Conservation (phyloP, 129 eudicot species). For the Flaveria trinervia region DNA sequence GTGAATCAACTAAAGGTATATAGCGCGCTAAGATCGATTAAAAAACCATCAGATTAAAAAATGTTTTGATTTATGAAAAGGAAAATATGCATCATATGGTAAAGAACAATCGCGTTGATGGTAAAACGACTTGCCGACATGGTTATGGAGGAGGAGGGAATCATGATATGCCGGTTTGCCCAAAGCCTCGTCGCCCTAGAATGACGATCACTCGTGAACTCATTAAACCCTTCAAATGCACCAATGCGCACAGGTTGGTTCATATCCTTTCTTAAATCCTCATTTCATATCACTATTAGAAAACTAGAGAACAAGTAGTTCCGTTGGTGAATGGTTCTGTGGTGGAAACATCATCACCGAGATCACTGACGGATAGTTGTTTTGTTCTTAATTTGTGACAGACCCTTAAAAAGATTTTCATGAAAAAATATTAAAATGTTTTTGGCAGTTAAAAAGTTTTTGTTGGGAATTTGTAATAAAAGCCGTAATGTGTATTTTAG, state of each 20-base stretch:
- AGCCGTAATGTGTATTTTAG: no score
- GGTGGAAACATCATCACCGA: no score
- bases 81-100: constrained; percentile 41
- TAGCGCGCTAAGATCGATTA: background rate
- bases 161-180: constrained; percentile 41
- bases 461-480: no score
- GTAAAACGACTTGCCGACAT: constrained; percentile 25
- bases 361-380: no score
- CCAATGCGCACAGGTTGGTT: constrained; percentile 39
- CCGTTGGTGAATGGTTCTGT: no score
- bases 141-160: constrained; percentile 27
- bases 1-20: constrained; percentile 5
- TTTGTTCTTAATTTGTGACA: no score
- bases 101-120: constrained; percentile 43
- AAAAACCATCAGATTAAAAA: constrained; percentile 4
- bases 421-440: no score
- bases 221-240: constrained; percentile 41
- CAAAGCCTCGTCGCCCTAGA: constrained; percentile 52
- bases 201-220: constrained; percentile 40
- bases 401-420: no score
- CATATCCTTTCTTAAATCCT: background rate
- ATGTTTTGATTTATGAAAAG: constrained; percentile 16
- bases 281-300: background rate
- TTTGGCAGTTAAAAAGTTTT: no score
- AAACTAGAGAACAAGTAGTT: no score